phyloP scores from a whole-genome alignment of 1,284 basidiomycete genomes.

The Neolentinus lepideus region DNA sequence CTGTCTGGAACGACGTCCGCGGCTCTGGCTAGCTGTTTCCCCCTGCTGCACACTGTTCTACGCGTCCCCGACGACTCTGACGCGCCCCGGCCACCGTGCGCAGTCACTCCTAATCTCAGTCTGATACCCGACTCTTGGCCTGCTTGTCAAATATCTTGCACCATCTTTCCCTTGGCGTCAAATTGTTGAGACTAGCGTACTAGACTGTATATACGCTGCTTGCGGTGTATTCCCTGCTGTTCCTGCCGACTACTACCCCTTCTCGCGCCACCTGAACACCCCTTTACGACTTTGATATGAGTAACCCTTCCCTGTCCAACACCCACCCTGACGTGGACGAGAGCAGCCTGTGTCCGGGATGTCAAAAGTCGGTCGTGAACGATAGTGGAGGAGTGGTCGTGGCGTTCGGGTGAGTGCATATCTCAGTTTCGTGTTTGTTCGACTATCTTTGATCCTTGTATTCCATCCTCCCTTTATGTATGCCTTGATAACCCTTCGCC shows the following conservation, averaged over 20 bases:
- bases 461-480: neutral
- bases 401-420: slow-evolving; percentile 74
- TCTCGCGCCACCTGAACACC: neutral
- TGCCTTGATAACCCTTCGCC: neutral
- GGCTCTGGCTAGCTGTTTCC: neutral
- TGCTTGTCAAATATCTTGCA: no score
- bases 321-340: slow-evolving; percentile 27
- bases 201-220: neutral
- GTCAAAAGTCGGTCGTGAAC: slow-evolving; percentile 75
- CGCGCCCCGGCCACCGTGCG: neutral
- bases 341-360: slow-evolving; percentile 77
- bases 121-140: neutral
- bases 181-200: neutral
- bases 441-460: neutral
- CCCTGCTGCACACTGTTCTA: neutral
- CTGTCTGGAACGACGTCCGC: neutral
- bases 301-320: neutral
- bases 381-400: slow-evolving; percentile 85
- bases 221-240: neutral
- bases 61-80: neutral
- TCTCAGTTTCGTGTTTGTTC: neutral
- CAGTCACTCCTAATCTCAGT: neutral
- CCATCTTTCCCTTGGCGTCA: no score
- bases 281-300: neutral
- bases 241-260: neutral